These are phyloP conservation scores for Penicillium herquei DNA, from an alignment of 495 filamentous ascomycete species.

Conservation along the genomic window DNA sequence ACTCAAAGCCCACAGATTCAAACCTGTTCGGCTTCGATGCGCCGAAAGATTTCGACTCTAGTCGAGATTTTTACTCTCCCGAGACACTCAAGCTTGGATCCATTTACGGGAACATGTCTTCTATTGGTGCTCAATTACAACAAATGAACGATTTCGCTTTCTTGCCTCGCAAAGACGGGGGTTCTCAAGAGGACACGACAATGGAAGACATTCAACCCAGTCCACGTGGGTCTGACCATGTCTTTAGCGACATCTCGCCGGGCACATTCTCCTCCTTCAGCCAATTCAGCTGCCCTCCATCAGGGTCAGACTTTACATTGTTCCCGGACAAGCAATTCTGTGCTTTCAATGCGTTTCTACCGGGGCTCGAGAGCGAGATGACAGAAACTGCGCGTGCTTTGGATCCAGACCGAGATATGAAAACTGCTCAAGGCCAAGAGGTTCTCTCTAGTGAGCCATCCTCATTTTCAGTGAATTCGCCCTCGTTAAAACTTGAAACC, in stretches of 20 bases:
- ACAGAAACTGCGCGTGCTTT: neutral
- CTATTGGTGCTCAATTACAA: too few relatives aligned
- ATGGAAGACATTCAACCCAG: neutral
- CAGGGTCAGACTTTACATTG: neutral
- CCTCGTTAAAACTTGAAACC: neutral
- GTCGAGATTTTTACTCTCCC: too few relatives aligned
- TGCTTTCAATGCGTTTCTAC: neutral
- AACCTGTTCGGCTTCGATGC: too few relatives aligned
- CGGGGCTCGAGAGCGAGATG: neutral
- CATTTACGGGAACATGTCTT: too few relatives aligned
- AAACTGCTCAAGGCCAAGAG: too few relatives aligned
- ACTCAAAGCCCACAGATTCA: too few relatives aligned
- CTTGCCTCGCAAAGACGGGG: too few relatives aligned
- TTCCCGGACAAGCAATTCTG: neutral
- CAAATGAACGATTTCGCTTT: too few relatives aligned
- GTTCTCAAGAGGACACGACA: neutral
- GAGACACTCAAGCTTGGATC: too few relatives aligned
- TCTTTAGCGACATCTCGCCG: neutral
- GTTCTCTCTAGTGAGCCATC: too few relatives aligned
- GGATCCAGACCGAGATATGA: neutral
- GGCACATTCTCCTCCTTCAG: neutral
- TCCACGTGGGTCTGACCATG: neutral
- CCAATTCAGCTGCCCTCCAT: neutral
- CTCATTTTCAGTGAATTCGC: neutral
- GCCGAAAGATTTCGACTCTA: too few relatives aligned